Conservation (phyloP, 2,329 filamentous ascomycete genomes). For the Chaetomium strumarium region DNA sequence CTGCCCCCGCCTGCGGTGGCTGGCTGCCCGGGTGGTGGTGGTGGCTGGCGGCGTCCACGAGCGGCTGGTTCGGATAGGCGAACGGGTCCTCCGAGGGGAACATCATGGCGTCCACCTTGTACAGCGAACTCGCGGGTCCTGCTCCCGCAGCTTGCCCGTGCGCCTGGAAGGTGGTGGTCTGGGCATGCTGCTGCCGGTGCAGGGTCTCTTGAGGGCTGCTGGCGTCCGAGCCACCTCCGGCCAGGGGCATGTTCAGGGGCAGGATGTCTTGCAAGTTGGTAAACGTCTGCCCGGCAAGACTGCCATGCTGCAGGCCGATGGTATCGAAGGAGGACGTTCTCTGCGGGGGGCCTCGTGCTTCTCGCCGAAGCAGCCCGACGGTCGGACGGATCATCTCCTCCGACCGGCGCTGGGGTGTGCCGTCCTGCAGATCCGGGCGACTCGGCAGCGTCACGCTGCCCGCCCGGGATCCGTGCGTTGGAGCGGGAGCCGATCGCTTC, state of each 20-base stretch:
- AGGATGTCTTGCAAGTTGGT: conserved; percentile 41
- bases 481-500: conserved; percentile 49
- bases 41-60: conserved; percentile 27
- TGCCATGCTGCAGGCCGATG: conserved; percentile 23
- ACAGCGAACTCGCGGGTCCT: conserved; percentile 43
- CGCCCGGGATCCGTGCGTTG: conserved; percentile 31
- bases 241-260: conserved; percentile 40
- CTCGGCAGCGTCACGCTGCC: conserved; percentile 27
- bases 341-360: conserved; percentile 16
- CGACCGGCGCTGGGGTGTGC: conserved; percentile 22
- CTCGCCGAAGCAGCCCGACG: conserved; percentile 11
- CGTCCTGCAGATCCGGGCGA: conserved; percentile 23
- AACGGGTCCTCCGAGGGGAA: conserved; percentile 74
- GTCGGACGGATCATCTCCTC: conserved; percentile 24
- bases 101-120: conserved; percentile 73
- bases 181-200: conserved; percentile 22
- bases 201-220: conserved; percentile 29
- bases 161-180: conserved; percentile 23
- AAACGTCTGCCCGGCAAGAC: conserved; percentile 30
- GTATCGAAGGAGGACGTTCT: conserved; percentile 27
- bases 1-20: conserved; percentile 25
- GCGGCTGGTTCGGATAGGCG: conserved; percentile 61
- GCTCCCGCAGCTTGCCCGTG: conserved; percentile 26
- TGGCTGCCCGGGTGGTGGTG: conserved; percentile 27
- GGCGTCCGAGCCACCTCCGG: conserved; percentile 35